Percentiles rank a stretch among this genome's conserved stretches.
These are phyloP conservation scores for Carpinus fangiana DNA, from an alignment of 306 rosid genomes.

Conservation along the genomic window DNA sequence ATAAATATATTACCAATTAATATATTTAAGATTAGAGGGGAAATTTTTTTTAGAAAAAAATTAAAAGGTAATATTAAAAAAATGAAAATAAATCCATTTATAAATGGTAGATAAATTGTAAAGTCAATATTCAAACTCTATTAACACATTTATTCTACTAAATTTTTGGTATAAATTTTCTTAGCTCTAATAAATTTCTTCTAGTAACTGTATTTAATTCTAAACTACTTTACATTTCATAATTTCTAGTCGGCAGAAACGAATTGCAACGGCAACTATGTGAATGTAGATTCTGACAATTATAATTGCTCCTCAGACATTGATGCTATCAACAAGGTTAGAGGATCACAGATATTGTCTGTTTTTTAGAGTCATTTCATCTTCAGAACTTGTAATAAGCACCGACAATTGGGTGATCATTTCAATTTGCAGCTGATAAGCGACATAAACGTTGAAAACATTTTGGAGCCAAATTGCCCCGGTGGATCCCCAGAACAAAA, in stretches of 20 bases:
- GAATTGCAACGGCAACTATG: slow-evolving; percentile 21
- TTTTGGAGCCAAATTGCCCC: slow-evolving; percentile 20
- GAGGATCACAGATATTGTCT: background rate
- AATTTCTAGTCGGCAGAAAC: slow-evolving; percentile 10
- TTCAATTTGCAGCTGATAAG: slow-evolving; percentile 10
- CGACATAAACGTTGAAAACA: slow-evolving; percentile 10
- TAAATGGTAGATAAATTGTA: no score
- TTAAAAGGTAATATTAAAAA: no score
- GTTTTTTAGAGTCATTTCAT: background rate
- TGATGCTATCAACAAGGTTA: slow-evolving; percentile 10
- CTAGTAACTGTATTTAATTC: background rate
- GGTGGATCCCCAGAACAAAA: background rate
- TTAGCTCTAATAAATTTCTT: background rate
- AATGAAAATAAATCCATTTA: no score
- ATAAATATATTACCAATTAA: no score
- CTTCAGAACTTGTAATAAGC: no score
- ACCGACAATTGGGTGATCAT: background rate
- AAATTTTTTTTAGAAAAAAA: no score
- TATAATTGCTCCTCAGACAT: slow-evolving; percentile 7
- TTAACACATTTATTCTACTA: no score
- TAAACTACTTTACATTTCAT: background rate
- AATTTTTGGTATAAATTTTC: background rate
- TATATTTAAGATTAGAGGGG: no score
- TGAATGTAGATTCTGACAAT: slow-evolving; percentile 23
- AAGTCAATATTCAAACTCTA: no score